phyloP scores from a whole-genome alignment of 129 eudicot genomes.

The Saussurea involucrata region DNA sequence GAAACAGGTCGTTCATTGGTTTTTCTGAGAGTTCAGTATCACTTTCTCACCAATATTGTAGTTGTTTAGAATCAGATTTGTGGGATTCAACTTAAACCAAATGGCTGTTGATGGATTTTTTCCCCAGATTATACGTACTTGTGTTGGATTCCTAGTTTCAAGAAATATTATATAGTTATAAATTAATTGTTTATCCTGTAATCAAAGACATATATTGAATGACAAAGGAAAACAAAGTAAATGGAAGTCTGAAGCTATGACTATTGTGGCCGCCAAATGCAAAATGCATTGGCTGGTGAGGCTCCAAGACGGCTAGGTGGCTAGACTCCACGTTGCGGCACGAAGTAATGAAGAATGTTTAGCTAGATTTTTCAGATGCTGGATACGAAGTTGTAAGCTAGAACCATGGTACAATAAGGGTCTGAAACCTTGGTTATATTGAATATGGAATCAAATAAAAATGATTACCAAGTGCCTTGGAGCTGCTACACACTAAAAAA shows the following conservation, averaged over 20 bases:
- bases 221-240: background rate
- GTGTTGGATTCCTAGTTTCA: background rate
- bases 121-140: background rate
- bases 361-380: background rate
- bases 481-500: background rate
- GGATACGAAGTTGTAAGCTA: background rate
- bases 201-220: background rate
- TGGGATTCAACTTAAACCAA: background rate
- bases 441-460: background rate
- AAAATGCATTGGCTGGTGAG: background rate
- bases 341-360: background rate
- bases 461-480: background rate
- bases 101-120: background rate
- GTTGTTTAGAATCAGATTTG: background rate
- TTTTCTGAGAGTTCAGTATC: background rate
- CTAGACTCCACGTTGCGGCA: background rate
- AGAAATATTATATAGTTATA: background rate
- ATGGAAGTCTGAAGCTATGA: background rate
- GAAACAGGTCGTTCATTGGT: background rate
- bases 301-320: background rate
- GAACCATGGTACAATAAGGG: background rate
- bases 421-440: background rate
- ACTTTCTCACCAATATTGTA: background rate
- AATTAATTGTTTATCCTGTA: background rate
- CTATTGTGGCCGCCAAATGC: background rate